These are phyloP conservation scores for Hypholoma sublateritium DNA, from an alignment of 768 basidiomycete genomes.

Conservation along the genomic window DNA sequence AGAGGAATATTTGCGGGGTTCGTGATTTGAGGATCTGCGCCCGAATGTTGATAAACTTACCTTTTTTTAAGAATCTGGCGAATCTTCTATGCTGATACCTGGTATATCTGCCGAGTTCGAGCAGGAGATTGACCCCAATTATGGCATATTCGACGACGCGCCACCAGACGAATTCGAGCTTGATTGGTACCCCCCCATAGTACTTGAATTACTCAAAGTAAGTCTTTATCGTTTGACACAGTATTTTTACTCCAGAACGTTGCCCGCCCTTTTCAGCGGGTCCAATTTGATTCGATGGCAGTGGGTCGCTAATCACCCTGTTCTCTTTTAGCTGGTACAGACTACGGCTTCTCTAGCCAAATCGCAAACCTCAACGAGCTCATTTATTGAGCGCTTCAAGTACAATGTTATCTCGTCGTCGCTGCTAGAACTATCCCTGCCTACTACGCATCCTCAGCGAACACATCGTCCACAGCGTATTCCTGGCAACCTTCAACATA, in stretches of 20 bases:
- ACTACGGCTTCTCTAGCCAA: slow-evolving; percentile 36
- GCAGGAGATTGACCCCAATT: slow-evolving; percentile 36
- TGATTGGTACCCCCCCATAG: slow-evolving; percentile 38
- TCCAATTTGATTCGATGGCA: neutral
- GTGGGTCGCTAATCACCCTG: slow-evolving; percentile 9
- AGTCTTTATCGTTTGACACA: slow-evolving; percentile 17
- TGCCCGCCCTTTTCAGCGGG: neutral
- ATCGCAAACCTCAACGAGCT: slow-evolving; percentile 35
- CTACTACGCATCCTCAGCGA: slow-evolving; percentile 37
- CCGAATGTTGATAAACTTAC: slow-evolving; percentile 3
- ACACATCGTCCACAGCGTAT: slow-evolving; percentile 35
- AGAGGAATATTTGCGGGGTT: slow-evolving; percentile 70
- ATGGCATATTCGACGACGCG: slow-evolving; percentile 24
- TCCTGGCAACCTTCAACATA: slow-evolving; percentile 49
- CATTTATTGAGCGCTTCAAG: slow-evolving; percentile 79
- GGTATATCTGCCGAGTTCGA: slow-evolving; percentile 45
- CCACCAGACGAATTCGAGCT: slow-evolving; percentile 23
- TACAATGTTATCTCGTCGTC: slow-evolving; percentile 83
- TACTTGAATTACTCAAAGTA: slow-evolving; percentile 40
- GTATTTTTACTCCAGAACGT: neutral
- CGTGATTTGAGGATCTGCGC: slow-evolving; percentile 13
- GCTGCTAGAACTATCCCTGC: slow-evolving; percentile 59
- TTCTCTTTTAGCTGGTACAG: slow-evolving; percentile 33
- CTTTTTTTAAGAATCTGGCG: slow-evolving; percentile 54
- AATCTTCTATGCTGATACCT: slow-evolving; percentile 55